These are phyloP conservation scores for Aspergillus egyptiacus DNA, from an alignment of 495 filamentous ascomycete species.

Conservation along the genomic window DNA sequence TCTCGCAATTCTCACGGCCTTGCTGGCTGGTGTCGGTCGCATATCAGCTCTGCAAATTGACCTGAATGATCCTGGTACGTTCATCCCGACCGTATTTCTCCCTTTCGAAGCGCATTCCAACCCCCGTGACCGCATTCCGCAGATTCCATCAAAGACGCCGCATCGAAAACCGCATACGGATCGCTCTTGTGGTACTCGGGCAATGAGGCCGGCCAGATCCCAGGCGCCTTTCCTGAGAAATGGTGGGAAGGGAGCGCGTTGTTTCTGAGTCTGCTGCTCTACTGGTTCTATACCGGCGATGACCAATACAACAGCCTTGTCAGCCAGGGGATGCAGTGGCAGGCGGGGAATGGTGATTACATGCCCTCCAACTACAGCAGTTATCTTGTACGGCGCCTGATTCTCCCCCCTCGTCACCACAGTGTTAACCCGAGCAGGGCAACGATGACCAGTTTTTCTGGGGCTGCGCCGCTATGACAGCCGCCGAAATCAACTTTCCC, in stretches of 20 bases:
- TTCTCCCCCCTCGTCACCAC: neutral
- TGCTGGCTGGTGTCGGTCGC: neutral
- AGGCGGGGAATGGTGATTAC: conserved; percentile 45
- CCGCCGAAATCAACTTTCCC: conserved; percentile 46
- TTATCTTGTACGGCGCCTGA: conserved; percentile 35
- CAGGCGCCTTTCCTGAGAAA: conserved; percentile 51
- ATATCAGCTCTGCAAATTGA: conserved; percentile 6
- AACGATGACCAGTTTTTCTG: conserved; percentile 57
- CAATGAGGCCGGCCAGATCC: conserved; percentile 54
- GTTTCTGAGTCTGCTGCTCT: conserved; percentile 45
- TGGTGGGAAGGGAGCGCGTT: conserved; percentile 80
- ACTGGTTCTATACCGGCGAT: conserved; percentile 54
- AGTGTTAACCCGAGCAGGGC: conserved; percentile 26
- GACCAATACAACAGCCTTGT: conserved; percentile 46
- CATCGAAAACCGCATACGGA: conserved; percentile 52
- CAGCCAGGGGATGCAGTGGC: conserved; percentile 45
- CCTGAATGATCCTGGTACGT: conserved; percentile 5
- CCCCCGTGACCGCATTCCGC: neutral
- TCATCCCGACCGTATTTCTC: neutral
- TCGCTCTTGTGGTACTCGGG: conserved; percentile 68
- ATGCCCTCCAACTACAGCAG: conserved; percentile 41
- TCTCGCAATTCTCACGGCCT: neutral
- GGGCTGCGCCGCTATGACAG: conserved; percentile 51
- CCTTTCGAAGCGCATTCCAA: neutral
- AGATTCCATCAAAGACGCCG: conserved; percentile 64